phyloP scores from a whole-genome alignment of 345 rosid genomes.

The Gossypium rotundifolium region DNA sequence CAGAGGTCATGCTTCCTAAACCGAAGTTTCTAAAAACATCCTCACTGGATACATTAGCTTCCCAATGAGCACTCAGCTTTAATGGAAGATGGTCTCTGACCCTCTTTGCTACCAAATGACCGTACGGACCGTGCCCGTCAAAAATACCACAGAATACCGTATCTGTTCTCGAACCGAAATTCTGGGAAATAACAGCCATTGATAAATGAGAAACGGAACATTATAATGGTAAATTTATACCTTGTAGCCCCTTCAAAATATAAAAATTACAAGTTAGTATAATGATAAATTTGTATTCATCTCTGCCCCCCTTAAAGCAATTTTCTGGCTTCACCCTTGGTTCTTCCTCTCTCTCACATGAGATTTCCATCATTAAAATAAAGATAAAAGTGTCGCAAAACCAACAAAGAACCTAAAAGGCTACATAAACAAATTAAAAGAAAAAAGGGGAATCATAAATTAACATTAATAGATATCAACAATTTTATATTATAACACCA shows the following conservation, averaged over 20 bases:
- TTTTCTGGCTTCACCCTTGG: neutral
- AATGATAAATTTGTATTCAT: too few species aligned
- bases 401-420: too few species aligned
- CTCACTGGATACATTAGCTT: slow-evolving; percentile 51
- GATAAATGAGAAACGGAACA: slow-evolving; percentile 8
- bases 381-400: neutral
- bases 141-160: slow-evolving; percentile 92
- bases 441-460: too few species aligned
- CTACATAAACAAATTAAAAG: neutral
- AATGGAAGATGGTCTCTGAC: slow-evolving; percentile 92
- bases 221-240: too few species aligned
- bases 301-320: too few species aligned
- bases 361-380: neutral
- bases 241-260: too few species aligned
- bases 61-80: slow-evolving; percentile 76
- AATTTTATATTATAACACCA: too few species aligned
- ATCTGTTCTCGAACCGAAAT: slow-evolving; percentile 76
- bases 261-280: too few species aligned
- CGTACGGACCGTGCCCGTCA: slow-evolving; percentile 98
- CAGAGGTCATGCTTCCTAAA: slow-evolving; percentile 46
- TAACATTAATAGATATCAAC: too few species aligned
- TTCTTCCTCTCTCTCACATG: neutral
- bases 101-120: slow-evolving; percentile 94
- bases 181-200: slow-evolving; percentile 32
- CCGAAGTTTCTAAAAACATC: slow-evolving; percentile 43